Percentiles rank a stretch among this genome's conserved stretches.
These are phyloP conservation scores for Solanum arcanum DNA, from an alignment of 257 asterid species.

Conservation along the genomic window DNA sequence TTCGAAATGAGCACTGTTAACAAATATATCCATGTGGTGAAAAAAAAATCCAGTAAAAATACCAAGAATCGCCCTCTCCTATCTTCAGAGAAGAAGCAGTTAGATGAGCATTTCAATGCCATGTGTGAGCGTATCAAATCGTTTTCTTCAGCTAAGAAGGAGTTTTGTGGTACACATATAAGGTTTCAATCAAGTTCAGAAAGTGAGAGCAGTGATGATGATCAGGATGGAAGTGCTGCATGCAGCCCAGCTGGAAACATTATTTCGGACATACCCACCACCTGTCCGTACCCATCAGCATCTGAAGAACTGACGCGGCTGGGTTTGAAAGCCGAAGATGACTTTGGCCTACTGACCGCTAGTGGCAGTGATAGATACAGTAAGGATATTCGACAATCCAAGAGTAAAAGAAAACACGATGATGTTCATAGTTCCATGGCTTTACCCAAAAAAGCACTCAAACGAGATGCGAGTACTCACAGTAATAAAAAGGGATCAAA, in stretches of 20 bases:
- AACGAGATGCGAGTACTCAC: slow-evolving; percentile 13
- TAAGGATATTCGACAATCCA: slow-evolving; percentile 16
- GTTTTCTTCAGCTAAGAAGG: slow-evolving; percentile 30
- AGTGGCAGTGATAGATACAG: slow-evolving; percentile 19
- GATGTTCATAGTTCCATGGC: slow-evolving; percentile 16
- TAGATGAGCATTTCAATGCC: slow-evolving; percentile 56
- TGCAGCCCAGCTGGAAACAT: slow-evolving; percentile 18
- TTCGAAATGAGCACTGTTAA: slow-evolving; percentile 31
- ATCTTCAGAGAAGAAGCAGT: slow-evolving; percentile 36
- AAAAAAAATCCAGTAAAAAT: slow-evolving; percentile 22
- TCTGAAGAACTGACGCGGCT: slow-evolving; percentile 74
- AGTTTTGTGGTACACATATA: slow-evolving; percentile 54
- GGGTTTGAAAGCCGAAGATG: slow-evolving; percentile 50
- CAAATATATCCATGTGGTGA: slow-evolving; percentile 33
- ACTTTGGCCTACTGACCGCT: slow-evolving; percentile 4
- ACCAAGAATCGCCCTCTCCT: slow-evolving; percentile 43
- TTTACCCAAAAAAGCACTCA: slow-evolving; percentile 30
- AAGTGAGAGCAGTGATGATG: slow-evolving; percentile 33
- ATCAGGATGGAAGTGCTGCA: slow-evolving; percentile 23
- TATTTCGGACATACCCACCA: slow-evolving; percentile 46
- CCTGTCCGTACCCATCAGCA: slow-evolving; percentile 94
- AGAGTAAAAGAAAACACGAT: slow-evolving; percentile 44
- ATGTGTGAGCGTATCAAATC: slow-evolving; percentile 55
- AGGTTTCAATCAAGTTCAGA: slow-evolving; percentile 64
- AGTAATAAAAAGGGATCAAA: slow-evolving; percentile 6